These are phyloP conservation scores for Hysterangium stoloniferum DNA, from an alignment of 768 basidiomycete genomes.

Conservation along the genomic window DNA sequence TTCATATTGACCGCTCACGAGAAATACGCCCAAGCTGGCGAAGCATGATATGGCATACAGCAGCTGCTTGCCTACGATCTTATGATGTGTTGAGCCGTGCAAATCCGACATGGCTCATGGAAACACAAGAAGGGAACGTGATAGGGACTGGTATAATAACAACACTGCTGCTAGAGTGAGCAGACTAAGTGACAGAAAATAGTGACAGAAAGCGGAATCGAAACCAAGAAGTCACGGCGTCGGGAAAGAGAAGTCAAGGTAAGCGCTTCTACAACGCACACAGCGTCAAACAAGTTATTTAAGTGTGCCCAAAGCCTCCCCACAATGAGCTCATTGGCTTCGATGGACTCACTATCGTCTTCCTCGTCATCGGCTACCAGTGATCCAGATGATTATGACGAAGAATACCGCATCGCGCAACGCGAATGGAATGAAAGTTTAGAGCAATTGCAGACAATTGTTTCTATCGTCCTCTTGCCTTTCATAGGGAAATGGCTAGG, in stretches of 20 bases:
- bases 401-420: constrained; percentile 71
- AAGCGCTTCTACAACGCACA: background rate
- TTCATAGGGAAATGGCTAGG: constrained; percentile 86
- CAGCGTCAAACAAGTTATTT: background rate
- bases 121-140: constrained; percentile 1
- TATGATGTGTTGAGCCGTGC: constrained; percentile 10
- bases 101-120: constrained; percentile 6
- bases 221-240: background rate
- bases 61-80: constrained; percentile 70
- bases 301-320: background rate
- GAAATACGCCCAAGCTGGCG: constrained; percentile 77
- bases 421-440: constrained; percentile 93
- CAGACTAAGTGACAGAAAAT: background rate
- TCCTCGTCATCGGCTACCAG: constrained; percentile 24
- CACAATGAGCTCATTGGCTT: constrained; percentile 37
- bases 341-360: constrained; percentile 50
- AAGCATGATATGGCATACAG: constrained; percentile 77
- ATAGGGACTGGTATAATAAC: constrained; percentile 7
- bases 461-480: constrained; percentile 75
- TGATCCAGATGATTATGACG: constrained; percentile 49
- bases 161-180: background rate
- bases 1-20: constrained; percentile 40
- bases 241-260: background rate
- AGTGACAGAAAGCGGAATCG: background rate
- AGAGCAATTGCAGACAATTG: constrained; percentile 72